Base-by-base conservation (phyloP, 2,329 filamentous ascomycete species). In the Thermoascus crustaceus region DNA sequence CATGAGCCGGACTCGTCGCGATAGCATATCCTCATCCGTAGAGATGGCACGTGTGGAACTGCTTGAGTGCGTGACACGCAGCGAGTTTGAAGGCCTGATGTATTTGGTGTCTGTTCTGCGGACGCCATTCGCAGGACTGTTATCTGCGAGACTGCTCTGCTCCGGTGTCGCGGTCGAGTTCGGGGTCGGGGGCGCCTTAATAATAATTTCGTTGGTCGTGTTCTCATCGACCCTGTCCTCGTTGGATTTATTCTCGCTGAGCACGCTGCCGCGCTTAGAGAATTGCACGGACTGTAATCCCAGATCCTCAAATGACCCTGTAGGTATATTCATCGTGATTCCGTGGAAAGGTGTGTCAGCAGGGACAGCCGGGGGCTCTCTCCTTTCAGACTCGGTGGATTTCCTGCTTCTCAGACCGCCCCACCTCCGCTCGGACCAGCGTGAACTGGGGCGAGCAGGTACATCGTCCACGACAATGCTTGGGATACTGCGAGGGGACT, bases 11-110 rank as follows among this genome's bases (percentile, higher is more conserved):
- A 81, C 75, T 43, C 74, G 74, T 42, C 73, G 69, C 20, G 76
- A 80, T 40, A 80, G 60, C 50, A 72, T 70, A 48, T 76, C 75
- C 52, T 80, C 77, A 46, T 80, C 76, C 2, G 73, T 63, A n/a
- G 77, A 80, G 19, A 80, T 66, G 13, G 72, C 67, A 38, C 75
- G 66, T 32, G 58, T 58, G 44, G 61, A 49, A 7, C 61, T 50
- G 34, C 56, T 56, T 20, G 52, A 43, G 11, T 54, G 61, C 48
- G 55, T 53, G 32, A 51, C 59, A 41, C 53, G 61, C 46, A 58
- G 53, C 25, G 61, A 55, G 21, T 60, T 57, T 19, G 58, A 55
- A 3, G 57, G 50, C 18, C 58, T 52, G 29, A 47, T 44, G 32
- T 47, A 47, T 19, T 51, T 50, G 20, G 48, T 48, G 29, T 41